Base-by-base conservation (phyloP, 2,329 filamentous ascomycete species). In the Zelopaecilomyces penicillatus region DNA sequence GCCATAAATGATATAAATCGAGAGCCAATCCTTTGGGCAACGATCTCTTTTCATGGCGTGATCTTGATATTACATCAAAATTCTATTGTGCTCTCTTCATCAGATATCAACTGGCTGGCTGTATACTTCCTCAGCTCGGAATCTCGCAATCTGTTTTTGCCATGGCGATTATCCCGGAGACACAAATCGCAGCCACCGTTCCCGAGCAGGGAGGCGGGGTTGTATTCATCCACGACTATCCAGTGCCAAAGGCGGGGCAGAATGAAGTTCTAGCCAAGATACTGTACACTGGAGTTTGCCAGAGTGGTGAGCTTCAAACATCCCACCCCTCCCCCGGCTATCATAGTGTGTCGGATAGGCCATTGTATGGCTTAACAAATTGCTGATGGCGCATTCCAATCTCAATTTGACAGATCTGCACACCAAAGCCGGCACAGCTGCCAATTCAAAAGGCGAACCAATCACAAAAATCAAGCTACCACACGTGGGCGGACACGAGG, bases 231-330 rank as follows among this genome's bases (percentile, higher is more conserved):
- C 41, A 52, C 8, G 42, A 51, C 11, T 52, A 52, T 34, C 48
- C 50, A 5, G 50, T 51, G 26, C 46, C 50, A 1, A 50, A 52
- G 29, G 44, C 48, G 5, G 49, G 46, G 1, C 37, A 49, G 10
- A 52, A 52, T 38, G 50, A 52, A 42, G 44, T 52, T 10, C 19
- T 52, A 6, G 50, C 50, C 37, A 52, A 52, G 12, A 44, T 52
- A 9, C 46, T 52, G 4, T 50, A 52, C 33, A 45, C 50, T 1
- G 48, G 48, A 4, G 50, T 52, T 27, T 52, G 50, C 7, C 48
- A 51, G 12, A 52, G 50, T 12, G 50, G 50, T 52, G 31, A 39
- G 47, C 12, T 7, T 7, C 11, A 19, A 19, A 7, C 8, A 39
- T 2, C 11, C 19, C 30, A n/a, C 8, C 42, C 6, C 9, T 12